Evolutionary conservation across 2,329 filamentous ascomycete species (phyloP), one percentile per base, ranked within the genome.

Genomic region (Colletotrichum lindemuthianum): DNA sequence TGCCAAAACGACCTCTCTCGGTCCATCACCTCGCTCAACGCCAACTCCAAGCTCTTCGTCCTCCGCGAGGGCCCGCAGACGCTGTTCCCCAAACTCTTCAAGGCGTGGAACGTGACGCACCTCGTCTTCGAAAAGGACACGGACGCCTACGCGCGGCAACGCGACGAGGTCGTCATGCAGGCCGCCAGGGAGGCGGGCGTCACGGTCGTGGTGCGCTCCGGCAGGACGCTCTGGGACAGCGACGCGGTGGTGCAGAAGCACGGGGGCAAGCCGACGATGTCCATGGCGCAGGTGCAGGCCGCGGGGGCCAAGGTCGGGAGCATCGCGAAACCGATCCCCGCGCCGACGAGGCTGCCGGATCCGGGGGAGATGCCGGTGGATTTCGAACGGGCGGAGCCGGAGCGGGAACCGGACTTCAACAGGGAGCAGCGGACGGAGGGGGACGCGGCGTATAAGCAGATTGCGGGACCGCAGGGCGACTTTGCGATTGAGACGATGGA

Each of bases 101-200:
- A 87, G 69, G 84, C 85, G 15, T 94, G 91, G 91, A 84, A 85
- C 2, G 87, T 92, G 33, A 91, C 90, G 0, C 91, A 93, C 75
- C 76, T 93, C 6, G 90, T 93, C 0, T 93, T 93, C 70, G 91
- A 94, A 73, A 91, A 90, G 71, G 91, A 93, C 70, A 92, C 90
- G 0, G 91, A 94, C 78, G 82, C 88, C 0, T 93, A 93, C 76
- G 90, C 82, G 5, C 82, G 85, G 13, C 83, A 87, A 44, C 78
- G 91, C 53, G 91, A 94, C 74, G 81, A 80, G 1, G 77, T 79
- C 15, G 83, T 94, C 10, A 76, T 82, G 39, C 75, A 81, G 13
- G 76, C 88, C n/a, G 90, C 90, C 5, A 78, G 84, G 68, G 77
- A 86, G 49, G 87, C 88, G 0, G 90, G 90, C 1, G 88, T 93